Conservation (phyloP, 2,329 filamentous ascomycete species). For the Epichloe uncinata region DNA sequence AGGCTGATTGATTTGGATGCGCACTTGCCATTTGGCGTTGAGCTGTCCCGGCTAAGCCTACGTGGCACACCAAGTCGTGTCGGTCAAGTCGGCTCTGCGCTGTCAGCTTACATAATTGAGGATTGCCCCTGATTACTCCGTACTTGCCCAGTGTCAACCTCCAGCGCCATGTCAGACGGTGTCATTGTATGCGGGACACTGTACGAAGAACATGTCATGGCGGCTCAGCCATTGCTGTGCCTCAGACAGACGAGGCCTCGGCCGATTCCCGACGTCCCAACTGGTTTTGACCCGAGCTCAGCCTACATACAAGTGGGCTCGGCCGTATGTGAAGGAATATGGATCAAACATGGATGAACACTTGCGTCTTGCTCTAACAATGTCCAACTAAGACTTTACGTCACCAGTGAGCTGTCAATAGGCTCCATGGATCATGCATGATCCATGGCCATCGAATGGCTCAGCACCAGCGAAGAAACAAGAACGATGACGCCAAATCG, state of each 20-base stretch:
- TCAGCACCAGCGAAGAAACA: not conserved
- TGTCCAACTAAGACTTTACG: not conserved
- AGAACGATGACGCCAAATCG: not conserved
- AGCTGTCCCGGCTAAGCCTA: no score
- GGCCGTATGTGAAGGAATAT: no score
- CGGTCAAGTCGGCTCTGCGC: not conserved
- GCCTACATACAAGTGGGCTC: no score
- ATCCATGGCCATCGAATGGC: not conserved
- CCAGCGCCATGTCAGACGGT: no score
- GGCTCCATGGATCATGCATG: no score
- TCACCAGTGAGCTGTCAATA: not conserved
- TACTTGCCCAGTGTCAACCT: no score
- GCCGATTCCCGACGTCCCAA: not conserved
- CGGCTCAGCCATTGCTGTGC: not conserved
- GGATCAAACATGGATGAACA: no score
- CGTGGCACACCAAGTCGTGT: not conserved
- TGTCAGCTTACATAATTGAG: not conserved
- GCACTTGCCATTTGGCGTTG: no score
- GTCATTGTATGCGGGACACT: no score
- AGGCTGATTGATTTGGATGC: no score
- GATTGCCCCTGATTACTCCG: not conserved
- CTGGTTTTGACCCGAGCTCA: not conserved
- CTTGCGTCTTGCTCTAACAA: no score
- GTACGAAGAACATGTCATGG: no score
- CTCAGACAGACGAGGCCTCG: not conserved